Percentiles rank a stretch among this genome's conserved stretches.
These are phyloP conservation scores for Schwanniomyces polymorphus DNA, from an alignment of 805 yeast species.

Conservation along the genomic window DNA sequence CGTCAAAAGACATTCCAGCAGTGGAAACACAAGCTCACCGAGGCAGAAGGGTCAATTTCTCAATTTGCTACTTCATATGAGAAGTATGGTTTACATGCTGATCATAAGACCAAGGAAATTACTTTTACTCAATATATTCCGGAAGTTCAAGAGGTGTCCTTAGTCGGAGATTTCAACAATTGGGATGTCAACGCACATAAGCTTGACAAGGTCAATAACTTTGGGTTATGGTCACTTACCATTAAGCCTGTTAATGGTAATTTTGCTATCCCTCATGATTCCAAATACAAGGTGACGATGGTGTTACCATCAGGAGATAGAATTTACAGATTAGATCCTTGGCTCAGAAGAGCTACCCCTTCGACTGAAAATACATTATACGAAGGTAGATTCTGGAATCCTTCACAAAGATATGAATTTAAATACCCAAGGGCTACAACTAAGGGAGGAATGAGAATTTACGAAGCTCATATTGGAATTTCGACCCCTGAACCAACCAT, in stretches of 20 bases:
- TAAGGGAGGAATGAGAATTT: constrained; percentile 62
- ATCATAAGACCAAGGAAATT: constrained; percentile 50
- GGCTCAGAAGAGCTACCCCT: constrained; percentile 83
- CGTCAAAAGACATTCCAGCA: constrained; percentile 66
- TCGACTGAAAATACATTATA: constrained; percentile 54
- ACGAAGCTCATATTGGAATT: constrained; percentile 95
- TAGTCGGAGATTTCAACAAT: constrained; percentile 90
- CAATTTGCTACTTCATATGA: constrained; percentile 77
- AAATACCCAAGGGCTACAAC: constrained; percentile 61
- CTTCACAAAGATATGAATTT: constrained; percentile 56
- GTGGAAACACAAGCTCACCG: constrained; percentile 57
- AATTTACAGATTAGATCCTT: constrained; percentile 84
- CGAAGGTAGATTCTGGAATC: constrained; percentile 95
- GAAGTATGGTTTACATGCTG: constrained; percentile 73
- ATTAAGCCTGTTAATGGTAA: constrained; percentile 59
- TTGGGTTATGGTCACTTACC: constrained; percentile 66
- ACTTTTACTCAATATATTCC: constrained; percentile 87
- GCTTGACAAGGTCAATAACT: constrained; percentile 56
- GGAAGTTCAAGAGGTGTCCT: constrained; percentile 68
- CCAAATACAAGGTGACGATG: constrained; percentile 72
- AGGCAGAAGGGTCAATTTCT: constrained; percentile 56
- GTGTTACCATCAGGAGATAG: constrained; percentile 65
- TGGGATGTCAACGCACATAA: constrained; percentile 67
- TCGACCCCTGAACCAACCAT: constrained; percentile 86
- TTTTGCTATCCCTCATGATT: constrained; percentile 77